These are phyloP conservation scores for Ormosia semicastrata DNA, from an alignment of 306 rosid genomes.

Conservation along the genomic window DNA sequence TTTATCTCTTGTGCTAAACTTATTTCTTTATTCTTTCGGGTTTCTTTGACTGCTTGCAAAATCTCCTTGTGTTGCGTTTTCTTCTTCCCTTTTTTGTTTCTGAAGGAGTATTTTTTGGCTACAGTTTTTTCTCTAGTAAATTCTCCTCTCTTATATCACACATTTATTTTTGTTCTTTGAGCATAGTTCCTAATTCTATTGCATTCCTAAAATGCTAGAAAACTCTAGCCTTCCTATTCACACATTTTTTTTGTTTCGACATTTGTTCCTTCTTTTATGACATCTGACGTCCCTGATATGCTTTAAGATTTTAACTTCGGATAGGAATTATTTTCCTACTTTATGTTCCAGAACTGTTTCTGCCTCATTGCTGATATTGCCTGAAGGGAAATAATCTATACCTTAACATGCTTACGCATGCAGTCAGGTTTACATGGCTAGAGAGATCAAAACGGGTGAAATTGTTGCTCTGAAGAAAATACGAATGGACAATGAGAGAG, in stretches of 20 bases:
- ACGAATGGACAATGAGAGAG: conserved; percentile 77
- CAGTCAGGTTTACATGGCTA: conserved; percentile 79
- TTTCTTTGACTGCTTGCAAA: neutral
- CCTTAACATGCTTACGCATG: conserved; percentile 7
- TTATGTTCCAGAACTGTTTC: neutral
- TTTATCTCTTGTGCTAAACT: neutral
- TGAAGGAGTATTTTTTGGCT: too few species aligned
- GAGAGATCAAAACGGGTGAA: conserved; percentile 65
- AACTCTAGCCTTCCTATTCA: neutral
- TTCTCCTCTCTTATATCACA: neutral
- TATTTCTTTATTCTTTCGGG: neutral
- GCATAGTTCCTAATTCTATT: neutral
- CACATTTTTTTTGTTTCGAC: neutral
- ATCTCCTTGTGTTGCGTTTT: too few species aligned
- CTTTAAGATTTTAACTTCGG: neutral
- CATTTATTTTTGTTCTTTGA: neutral
- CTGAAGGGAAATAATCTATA: conserved; percentile 8
- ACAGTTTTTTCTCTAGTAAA: neutral
- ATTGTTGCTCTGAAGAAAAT: conserved; percentile 77
- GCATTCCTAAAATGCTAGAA: neutral
- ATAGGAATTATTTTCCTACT: neutral
- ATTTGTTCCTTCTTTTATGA: neutral
- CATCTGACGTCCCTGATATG: neutral
- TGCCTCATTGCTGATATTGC: conserved; percentile 1
- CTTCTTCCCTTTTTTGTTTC: too few species aligned